Conservation (phyloP, 2,329 filamentous ascomycete genomes). For the Fusarium penzigii region DNA sequence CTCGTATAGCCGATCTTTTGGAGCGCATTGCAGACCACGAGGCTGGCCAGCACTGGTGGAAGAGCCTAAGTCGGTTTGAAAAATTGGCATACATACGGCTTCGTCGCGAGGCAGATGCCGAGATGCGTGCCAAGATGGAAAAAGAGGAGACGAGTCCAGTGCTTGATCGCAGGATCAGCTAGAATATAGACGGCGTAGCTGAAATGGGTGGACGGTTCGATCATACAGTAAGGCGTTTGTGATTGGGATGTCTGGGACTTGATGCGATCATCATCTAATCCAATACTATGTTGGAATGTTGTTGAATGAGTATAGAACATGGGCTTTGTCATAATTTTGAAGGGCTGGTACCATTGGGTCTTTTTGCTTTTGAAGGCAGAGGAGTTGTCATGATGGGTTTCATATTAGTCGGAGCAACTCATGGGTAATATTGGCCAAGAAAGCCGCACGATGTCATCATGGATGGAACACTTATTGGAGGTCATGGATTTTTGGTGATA, state of each 20-base stretch:
- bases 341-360: background rate
- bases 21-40: conserved; percentile 84
- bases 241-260: background rate
- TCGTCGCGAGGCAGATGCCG: conserved; percentile 63
- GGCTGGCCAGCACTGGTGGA: conserved; percentile 93
- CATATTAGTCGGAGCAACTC: background rate
- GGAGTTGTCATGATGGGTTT: background rate
- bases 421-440: background rate
- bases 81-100: conserved; percentile 83
- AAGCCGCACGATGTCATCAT: background rate
- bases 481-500: background rate
- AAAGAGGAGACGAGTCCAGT: conserved; percentile 44
- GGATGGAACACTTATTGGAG: background rate
- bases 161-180: conserved; percentile 53
- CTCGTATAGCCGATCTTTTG: conserved; percentile 75
- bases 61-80: conserved; percentile 79
- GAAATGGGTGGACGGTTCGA: background rate
- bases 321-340: background rate
- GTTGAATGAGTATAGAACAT: background rate
- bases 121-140: conserved; percentile 48
- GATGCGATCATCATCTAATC: background rate
- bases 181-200: conserved; percentile 16
- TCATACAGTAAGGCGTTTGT: background rate
- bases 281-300: background rate
- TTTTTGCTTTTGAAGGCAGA: background rate